phyloP scores from a whole-genome alignment of 2,329 filamentous ascomycete genomes.

The Rutstroemia sp. region DNA sequence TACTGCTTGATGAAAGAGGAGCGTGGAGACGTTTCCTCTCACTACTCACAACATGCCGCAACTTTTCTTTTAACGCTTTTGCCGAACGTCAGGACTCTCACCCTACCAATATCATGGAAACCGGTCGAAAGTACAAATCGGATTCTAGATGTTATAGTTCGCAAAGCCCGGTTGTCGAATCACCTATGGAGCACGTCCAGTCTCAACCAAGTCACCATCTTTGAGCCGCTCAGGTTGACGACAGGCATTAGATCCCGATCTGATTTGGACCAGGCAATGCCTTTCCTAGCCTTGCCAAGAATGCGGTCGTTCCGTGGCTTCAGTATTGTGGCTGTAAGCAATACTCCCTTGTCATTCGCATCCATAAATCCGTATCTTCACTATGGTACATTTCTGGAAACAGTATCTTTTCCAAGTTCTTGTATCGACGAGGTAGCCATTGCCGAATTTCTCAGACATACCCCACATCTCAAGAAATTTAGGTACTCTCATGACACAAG shows the following conservation, averaged over 20 bases:
- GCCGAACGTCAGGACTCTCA: neutral
- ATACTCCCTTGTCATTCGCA: neutral
- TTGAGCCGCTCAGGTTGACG: neutral
- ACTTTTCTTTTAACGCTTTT: neutral
- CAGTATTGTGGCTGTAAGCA: neutral
- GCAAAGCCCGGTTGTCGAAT: neutral
- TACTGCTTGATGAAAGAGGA: neutral
- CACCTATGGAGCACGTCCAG: neutral
- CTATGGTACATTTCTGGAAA: neutral
- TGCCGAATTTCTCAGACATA: neutral
- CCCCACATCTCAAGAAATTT: neutral
- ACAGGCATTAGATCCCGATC: neutral
- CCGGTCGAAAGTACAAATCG: neutral
- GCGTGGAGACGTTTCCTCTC: neutral
- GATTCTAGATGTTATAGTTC: neutral
- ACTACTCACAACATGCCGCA: neutral
- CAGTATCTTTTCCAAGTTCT: neutral
- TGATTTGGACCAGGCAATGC: neutral
- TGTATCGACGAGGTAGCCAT: neutral
- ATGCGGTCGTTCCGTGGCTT: neutral
- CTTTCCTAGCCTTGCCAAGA: neutral
- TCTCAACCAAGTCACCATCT: neutral
- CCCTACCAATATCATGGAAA: neutral
- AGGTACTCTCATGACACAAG: neutral
- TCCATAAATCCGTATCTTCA: neutral